Conservation (phyloP, 73 alveolate genomes). For the Symbiodinium natans region DNA sequence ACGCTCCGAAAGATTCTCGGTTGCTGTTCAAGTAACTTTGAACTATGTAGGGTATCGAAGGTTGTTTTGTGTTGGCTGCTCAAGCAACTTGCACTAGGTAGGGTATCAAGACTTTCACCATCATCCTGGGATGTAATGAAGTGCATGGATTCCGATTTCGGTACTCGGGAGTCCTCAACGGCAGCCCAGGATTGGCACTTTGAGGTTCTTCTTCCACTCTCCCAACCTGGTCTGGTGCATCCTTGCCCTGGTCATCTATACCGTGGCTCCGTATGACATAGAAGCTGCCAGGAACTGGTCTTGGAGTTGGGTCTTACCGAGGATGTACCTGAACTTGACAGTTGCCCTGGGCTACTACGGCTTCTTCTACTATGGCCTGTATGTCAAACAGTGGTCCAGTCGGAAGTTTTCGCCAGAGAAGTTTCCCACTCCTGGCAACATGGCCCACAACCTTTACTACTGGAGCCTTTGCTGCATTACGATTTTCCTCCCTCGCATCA, state of each 20-base stretch:
- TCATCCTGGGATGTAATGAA: no score
- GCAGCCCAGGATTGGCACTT: no score
- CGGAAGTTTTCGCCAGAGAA: background rate
- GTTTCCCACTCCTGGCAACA: constrained; percentile 9
- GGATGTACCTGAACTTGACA: background rate
- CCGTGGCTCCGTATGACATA: constrained; percentile 9
- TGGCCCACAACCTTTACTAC: constrained; percentile 29
- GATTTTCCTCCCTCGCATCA: background rate
- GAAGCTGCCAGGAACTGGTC: constrained; percentile 1
- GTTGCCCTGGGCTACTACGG: constrained; percentile 16
- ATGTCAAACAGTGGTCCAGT: background rate
- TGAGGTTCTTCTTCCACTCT: constrained; percentile 4
- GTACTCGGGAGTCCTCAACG: no score
- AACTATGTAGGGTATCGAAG: no score
- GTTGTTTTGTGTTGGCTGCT: no score
- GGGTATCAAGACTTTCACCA: no score
- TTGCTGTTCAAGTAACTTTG: no score
- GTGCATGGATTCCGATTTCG: no score
- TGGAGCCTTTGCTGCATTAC: background rate
- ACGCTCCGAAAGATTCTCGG: constrained; percentile 1
- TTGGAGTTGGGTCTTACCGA: background rate
- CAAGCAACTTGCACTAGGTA: no score
- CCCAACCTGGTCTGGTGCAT: constrained; percentile 25
- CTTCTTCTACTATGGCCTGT: constrained; percentile 24
- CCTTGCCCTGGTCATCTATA: background rate